Evolutionary conservation across 129 eudicot genomes (phyloP).

Genomic region (Helichrysum umbraculigerum): DNA sequence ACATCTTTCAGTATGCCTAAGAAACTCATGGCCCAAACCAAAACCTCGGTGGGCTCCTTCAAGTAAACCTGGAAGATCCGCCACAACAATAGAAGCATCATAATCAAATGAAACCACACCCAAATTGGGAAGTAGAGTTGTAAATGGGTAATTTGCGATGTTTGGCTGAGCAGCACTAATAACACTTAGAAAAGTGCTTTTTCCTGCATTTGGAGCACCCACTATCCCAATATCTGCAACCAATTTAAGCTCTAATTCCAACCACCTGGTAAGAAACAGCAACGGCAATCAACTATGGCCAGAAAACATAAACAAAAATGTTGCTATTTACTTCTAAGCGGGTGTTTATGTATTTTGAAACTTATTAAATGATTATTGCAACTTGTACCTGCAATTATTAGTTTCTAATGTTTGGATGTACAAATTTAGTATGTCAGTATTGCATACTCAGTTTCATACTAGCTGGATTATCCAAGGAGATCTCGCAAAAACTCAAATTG

Average conservation of each 20-base stretch:
- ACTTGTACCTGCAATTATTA: too few relatives aligned
- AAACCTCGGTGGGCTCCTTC: conserved; percentile 98
- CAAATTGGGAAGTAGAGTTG: conserved; percentile 87
- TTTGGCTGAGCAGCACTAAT: conserved; percentile 89
- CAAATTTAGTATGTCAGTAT: too few relatives aligned
- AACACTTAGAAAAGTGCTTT: conserved; percentile 85
- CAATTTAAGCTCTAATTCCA: conserved; percentile 94
- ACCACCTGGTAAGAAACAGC: conserved; percentile 67
- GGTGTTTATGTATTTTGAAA: neutral
- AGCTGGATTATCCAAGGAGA: too few relatives aligned
- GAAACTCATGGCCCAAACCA: conserved; percentile 95
- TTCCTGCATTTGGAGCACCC: conserved; percentile 97
- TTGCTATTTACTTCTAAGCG: neutral
- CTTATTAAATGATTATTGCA: neutral
- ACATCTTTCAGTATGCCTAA: conserved; percentile 96
- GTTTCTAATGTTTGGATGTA: too few relatives aligned
- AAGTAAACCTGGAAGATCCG: conserved; percentile 93
- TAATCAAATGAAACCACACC: conserved; percentile 89
- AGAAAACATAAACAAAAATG: neutral
- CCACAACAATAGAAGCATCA: conserved; percentile 85
- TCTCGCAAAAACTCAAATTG: neutral
- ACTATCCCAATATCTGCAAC: conserved; percentile 98
- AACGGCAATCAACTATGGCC: conserved; percentile 6
- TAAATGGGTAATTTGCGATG: conserved; percentile 93
- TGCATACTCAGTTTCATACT: too few relatives aligned